Evolutionary conservation across 345 rosid species (phyloP), one percentile per base, ranked within the genome.

Genomic region (Adansonia digitata): DNA sequence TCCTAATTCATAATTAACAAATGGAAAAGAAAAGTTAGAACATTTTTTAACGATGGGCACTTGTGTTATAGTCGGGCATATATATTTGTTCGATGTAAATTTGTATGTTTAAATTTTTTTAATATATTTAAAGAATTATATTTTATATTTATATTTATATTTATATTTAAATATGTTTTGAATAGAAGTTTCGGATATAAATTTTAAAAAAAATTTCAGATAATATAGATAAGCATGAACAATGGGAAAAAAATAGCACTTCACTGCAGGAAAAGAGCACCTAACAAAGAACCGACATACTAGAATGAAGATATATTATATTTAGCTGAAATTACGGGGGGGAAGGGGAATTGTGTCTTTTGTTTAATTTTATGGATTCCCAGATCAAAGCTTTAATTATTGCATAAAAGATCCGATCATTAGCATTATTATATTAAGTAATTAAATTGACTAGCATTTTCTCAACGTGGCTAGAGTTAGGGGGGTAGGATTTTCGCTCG

Each of bases 291-390:
- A 39, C n/a, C 1, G 65, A 17, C 10, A 4, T 60, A 70, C 31
- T 59, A 43, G 5, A 40, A 17, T 49, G 53, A n/a, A 65, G 60
- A 52, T n/a, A 52, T 20, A 11, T 8, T n/a, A n/a, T n/a, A n/a
- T n/a, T n/a, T 1, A 52, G 73, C 79, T 71, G 69, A 79, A 75
- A 75, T 79, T 53, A 46, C 82, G 79, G 82, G 53, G 82, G 43
- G 17, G 52, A 51, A 5, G 63, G 5, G 6, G 14, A 12, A 24
- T 26, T 48, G 65, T 31, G 12, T 59, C 45, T 59, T 74, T 9
- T 75, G 72, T 75, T 9, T n/a, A n/a, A n/a, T 39, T 22, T 26
- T 31, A 3, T 17, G 43, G 75, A 75, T 74, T 71, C 65, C 68
- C 17, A 3, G 0, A 15, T 61, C 43, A 13, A 49, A 40, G 64